Percentiles rank a stretch among this genome's conserved stretches.
Evolutionary conservation across 2,329 filamentous ascomycete genomes (phyloP).

Genomic region (Alternaria triticimaculans): DNA sequence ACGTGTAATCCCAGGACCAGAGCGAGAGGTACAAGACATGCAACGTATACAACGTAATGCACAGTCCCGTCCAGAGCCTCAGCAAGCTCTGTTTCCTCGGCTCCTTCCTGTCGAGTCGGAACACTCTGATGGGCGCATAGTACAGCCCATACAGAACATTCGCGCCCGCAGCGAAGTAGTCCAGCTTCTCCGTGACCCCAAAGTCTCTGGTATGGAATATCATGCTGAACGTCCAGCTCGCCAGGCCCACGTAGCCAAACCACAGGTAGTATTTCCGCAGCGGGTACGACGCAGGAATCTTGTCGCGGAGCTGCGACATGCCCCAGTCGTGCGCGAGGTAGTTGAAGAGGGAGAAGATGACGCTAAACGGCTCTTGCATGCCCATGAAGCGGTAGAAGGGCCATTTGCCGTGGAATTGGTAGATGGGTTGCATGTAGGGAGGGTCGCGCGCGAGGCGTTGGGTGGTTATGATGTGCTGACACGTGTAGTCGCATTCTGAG

Average conservation of each 20-base stretch:
- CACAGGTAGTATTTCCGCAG: slow-evolving; percentile 80
- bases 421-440: slow-evolving; percentile 69
- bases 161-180: slow-evolving; percentile 93
- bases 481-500: slow-evolving; percentile 96
- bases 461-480: slow-evolving; percentile 89
- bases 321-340: slow-evolving; percentile 84
- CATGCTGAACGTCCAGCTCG: slow-evolving; percentile 86
- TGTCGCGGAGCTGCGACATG: slow-evolving; percentile 71
- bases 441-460: slow-evolving; percentile 70
- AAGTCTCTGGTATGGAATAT: slow-evolving; percentile 94
- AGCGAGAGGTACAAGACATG: slow-evolving; percentile 87
- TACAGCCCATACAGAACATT: slow-evolving; percentile 91
- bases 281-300: slow-evolving; percentile 75
- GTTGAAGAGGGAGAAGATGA: slow-evolving; percentile 93
- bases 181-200: slow-evolving; percentile 83
- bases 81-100: slow-evolving; percentile 62
- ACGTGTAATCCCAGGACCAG: slow-evolving; percentile 92
- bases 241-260: slow-evolving; percentile 81
- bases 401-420: slow-evolving; percentile 99
- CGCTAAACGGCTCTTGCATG: slow-evolving; percentile 92
- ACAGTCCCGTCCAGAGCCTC: slow-evolving; percentile 77
- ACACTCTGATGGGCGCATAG: slow-evolving; percentile 81
- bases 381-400: slow-evolving; percentile 89
- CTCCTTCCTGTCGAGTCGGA: slow-evolving; percentile 73
- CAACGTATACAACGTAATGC: slow-evolving; percentile 70